These are phyloP conservation scores for Saksenaea vasiformis DNA, from an alignment of 371 early-diverging fungal species.

Conservation along the genomic window DNA sequence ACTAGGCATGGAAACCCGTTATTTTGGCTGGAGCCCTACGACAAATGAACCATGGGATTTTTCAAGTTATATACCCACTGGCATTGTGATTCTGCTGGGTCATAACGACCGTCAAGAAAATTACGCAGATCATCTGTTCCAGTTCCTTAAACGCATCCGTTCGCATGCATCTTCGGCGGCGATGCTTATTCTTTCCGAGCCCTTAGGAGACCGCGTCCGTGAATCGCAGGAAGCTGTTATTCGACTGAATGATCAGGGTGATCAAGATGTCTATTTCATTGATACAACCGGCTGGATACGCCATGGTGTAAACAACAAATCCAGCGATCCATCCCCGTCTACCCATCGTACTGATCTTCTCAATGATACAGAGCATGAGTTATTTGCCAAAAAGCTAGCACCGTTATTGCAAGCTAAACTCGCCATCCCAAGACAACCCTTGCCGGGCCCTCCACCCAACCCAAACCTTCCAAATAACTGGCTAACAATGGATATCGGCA, in stretches of 20 bases:
- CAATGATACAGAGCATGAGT: conserved; percentile 39
- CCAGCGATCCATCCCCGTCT: neutral
- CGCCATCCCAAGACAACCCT: conserved; percentile 29
- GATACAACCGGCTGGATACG: conserved; percentile 48
- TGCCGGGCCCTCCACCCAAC: conserved; percentile 44
- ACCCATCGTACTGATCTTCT: conserved; percentile 24
- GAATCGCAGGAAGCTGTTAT: conserved; percentile 42
- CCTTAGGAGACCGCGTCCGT: conserved; percentile 37
- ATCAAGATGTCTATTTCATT: conserved; percentile 37
- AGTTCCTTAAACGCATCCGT: conserved; percentile 28
- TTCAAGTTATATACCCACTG: conserved; percentile 18
- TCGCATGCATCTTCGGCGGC: conserved; percentile 15
- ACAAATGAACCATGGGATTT: conserved; percentile 6
- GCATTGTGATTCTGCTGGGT: conserved; percentile 31
- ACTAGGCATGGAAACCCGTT: conserved; percentile 31
- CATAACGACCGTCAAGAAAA: conserved; percentile 26
- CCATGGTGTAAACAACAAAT: conserved; percentile 24
- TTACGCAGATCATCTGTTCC: conserved; percentile 15
- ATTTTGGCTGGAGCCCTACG: conserved; percentile 31
- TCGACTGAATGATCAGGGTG: conserved; percentile 26
- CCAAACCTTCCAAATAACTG: conserved; percentile 46
- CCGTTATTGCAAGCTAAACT: conserved; percentile 36
- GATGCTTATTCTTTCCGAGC: conserved; percentile 44
- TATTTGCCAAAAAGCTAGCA: conserved; percentile 35
- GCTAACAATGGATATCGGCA: conserved; percentile 50